Evolutionary conservation across 495 filamentous ascomycete genomes (phyloP).

Genomic region (Cercophora sp.): DNA sequence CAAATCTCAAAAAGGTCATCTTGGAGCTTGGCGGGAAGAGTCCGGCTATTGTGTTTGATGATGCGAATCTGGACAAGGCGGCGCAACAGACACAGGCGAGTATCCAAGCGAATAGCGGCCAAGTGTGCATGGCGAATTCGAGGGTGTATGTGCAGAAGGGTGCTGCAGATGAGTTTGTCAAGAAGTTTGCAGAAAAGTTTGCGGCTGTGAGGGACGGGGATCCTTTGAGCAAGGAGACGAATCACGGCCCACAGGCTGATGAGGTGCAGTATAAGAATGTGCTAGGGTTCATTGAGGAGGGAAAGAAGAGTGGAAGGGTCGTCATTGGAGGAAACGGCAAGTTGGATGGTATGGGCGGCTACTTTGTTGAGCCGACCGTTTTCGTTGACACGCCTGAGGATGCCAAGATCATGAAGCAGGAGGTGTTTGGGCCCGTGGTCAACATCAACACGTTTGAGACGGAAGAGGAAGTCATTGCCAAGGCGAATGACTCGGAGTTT

Average conservation of each 20-base stretch:
- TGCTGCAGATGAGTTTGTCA: conserved; percentile 57
- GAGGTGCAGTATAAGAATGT: conserved; percentile 35
- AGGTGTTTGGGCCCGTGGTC: conserved; percentile 65
- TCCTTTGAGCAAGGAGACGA: conserved; percentile 55
- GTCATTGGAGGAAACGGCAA: conserved; percentile 25
- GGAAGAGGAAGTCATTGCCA: conserved; percentile 57
- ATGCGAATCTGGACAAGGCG: conserved; percentile 66
- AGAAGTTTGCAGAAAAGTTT: conserved; percentile 54
- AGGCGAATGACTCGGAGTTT: conserved; percentile 70
- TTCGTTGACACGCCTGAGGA: conserved; percentile 65
- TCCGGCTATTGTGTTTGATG: conserved; percentile 64
- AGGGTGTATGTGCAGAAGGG: conserved; percentile 64
- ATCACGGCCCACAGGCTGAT: conserved; percentile 58
- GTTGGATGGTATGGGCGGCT: conserved; percentile 25
- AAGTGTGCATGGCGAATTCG: conserved; percentile 77
- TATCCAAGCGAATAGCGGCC: conserved; percentile 69
- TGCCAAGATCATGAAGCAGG: conserved; percentile 56
- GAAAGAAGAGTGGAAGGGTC: conserved; percentile 29
- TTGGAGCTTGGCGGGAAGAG: conserved; percentile 82
- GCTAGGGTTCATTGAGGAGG: conserved; percentile 32
- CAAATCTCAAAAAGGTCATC: conserved; percentile 68
- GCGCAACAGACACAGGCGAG: conserved; percentile 66
- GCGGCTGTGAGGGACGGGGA: conserved; percentile 56
- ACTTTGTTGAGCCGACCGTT: conserved; percentile 64
- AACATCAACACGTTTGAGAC: conserved; percentile 64